A percentile compares a stretch with the other conserved stretches of the same genome.
Conservation (phyloP, 306 rosid genomes). For the Castanea sativa region DNA sequence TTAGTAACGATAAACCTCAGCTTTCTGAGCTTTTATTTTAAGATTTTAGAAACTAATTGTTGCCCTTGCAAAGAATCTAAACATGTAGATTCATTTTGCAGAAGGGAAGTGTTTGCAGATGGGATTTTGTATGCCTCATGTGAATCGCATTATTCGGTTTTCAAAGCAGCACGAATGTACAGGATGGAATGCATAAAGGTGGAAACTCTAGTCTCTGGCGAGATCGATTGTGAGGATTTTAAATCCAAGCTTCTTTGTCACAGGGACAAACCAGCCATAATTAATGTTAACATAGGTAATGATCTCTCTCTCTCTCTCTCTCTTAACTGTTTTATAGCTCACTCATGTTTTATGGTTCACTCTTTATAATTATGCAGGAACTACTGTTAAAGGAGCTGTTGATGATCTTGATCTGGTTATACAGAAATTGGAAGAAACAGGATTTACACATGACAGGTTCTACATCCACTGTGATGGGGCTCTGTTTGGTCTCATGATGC, state of each 20-base stretch:
- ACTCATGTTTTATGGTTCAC: slow-evolving; percentile 16
- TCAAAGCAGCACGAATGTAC: slow-evolving; percentile 57
- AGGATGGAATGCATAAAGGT: slow-evolving; percentile 51
- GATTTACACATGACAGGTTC: slow-evolving; percentile 48
- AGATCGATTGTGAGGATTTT: slow-evolving; percentile 57
- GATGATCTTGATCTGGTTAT: slow-evolving; percentile 61
- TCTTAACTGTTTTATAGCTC: not conserved
- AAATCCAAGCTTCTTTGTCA: slow-evolving; percentile 40
- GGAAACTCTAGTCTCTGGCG: slow-evolving; percentile 44
- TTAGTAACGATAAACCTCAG: slow-evolving; percentile 11
- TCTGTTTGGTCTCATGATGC: slow-evolving; percentile 70
- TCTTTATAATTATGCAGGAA: slow-evolving; percentile 31
- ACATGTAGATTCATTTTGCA: slow-evolving; percentile 1
- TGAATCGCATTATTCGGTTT: slow-evolving; percentile 48
- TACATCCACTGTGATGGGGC: slow-evolving; percentile 60
- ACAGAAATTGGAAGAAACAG: slow-evolving; percentile 53
- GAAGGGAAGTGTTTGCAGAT: slow-evolving; percentile 66
- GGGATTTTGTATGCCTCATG: slow-evolving; percentile 62
- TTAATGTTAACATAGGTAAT: slow-evolving; percentile 53
- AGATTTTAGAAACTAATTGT: not conserved
- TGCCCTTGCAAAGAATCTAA: not conserved
- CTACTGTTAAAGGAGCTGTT: slow-evolving; percentile 62
- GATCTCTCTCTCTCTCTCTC: slow-evolving; percentile 9
- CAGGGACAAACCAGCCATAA: slow-evolving; percentile 59
- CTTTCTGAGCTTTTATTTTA: not conserved